Conservation (phyloP, 2,329 filamentous ascomycete genomes). For the Arachnopeziza araneosa region DNA sequence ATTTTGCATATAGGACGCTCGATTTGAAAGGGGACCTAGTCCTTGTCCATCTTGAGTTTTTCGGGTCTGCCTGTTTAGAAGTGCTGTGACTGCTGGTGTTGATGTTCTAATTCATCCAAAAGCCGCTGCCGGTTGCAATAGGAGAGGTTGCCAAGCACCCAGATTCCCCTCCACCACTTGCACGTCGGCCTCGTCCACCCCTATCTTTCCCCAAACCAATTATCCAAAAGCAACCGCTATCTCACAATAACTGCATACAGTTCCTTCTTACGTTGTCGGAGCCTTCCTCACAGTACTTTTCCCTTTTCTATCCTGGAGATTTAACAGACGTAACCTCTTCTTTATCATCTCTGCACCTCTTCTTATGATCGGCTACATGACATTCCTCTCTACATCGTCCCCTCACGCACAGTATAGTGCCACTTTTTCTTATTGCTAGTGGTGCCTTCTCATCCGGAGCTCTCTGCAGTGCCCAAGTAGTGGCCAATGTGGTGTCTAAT, state of each 20-base stretch:
- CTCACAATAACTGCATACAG: conserved; percentile 63
- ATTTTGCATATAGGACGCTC: neutral
- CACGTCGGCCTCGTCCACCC: conserved; percentile 23
- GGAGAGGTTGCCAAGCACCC: too few relatives aligned
- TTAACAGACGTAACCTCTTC: conserved; percentile 55
- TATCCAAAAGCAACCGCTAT: conserved; percentile 54
- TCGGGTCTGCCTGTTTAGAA: too few relatives aligned
- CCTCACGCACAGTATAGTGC: conserved; percentile 53
- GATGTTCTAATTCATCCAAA: too few relatives aligned
- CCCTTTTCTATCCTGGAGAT: conserved; percentile 55
- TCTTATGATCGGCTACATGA: conserved; percentile 64
- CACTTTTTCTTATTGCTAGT: conserved; percentile 61
- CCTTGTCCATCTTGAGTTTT: too few relatives aligned
- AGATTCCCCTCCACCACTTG: neutral
- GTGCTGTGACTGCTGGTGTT: too few relatives aligned
- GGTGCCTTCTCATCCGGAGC: conserved; percentile 44
- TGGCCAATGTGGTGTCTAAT: conserved; percentile 67
- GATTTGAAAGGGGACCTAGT: too few relatives aligned
- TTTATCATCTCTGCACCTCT: conserved; percentile 55
- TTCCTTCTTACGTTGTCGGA: conserved; percentile 65
- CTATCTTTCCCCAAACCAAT: conserved; percentile 65
- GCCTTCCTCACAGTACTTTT: conserved; percentile 60
- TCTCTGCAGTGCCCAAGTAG: conserved; percentile 60
- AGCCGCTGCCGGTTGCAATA: neutral
- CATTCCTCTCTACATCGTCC: conserved; percentile 57